Percentiles rank a stretch among this genome's conserved stretches.
Conservation (phyloP, 495 filamentous ascomycete genomes). For the Apiosordaria backusii region DNA sequence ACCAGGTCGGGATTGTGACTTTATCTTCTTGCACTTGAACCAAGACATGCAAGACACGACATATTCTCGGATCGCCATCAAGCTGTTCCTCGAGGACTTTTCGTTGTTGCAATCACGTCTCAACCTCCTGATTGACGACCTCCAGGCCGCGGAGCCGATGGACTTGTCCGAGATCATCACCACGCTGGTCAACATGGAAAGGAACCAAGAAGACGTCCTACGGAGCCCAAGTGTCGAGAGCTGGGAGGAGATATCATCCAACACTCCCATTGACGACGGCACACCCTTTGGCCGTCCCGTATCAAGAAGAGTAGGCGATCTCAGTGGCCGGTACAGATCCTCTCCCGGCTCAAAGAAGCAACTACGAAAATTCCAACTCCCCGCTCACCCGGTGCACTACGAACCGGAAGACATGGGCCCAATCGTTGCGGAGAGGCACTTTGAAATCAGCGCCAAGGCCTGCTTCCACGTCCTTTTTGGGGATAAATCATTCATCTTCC, state of each 20-base stretch:
- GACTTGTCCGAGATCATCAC: constrained; percentile 48
- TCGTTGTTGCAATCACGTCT: constrained; percentile 76
- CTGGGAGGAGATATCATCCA: constrained; percentile 81
- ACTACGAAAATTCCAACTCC: constrained; percentile 76
- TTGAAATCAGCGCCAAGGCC: constrained; percentile 86
- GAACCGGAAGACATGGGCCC: constrained; percentile 74
- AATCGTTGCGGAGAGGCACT: constrained; percentile 67
- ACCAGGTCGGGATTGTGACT: constrained; percentile 86
- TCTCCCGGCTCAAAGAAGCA: constrained; percentile 51
- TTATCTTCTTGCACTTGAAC: constrained; percentile 82
- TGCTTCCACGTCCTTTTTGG: constrained; percentile 95
- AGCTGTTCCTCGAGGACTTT: constrained; percentile 87
- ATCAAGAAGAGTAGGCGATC: constrained; percentile 47
- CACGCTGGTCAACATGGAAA: constrained; percentile 56
- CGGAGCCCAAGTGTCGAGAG: constrained; percentile 76
- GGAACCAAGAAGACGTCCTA: constrained; percentile 48
- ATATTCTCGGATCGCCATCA: constrained; percentile 74
- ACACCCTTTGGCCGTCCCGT: constrained; percentile 42
- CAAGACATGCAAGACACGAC: constrained; percentile 56
- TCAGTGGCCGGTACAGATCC: constrained; percentile 52
- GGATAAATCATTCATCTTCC: constrained; percentile 91
- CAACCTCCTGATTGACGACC: constrained; percentile 76
- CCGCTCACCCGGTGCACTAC: constrained; percentile 75
- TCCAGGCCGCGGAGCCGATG: constrained; percentile 61
- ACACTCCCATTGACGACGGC: constrained; percentile 59